phyloP scores from a whole-genome alignment of 495 filamentous ascomycete species.

The Hyaloscypha bicolor region DNA sequence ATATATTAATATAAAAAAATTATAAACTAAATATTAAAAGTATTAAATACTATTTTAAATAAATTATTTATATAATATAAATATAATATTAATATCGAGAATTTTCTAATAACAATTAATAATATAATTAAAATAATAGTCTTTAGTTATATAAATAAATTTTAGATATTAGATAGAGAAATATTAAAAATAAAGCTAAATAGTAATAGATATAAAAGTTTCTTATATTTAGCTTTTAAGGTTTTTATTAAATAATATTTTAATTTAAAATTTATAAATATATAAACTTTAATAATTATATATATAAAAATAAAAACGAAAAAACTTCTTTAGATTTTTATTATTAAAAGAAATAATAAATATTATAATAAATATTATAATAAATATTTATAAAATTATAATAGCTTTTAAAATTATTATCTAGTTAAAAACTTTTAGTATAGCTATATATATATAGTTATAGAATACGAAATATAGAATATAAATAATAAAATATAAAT shows the following conservation, averaged over 20 bases:
- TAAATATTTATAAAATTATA: not conserved
- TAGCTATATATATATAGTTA: too few species aligned
- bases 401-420: not conserved
- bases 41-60: too few species aligned
- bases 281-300: conserved; percentile 23
- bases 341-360: not conserved
- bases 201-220: not conserved
- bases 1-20: too few species aligned
- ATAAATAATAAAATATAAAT: too few species aligned
- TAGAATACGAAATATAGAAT: too few species aligned
- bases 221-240: not conserved
- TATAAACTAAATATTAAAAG: too few species aligned
- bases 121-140: not conserved
- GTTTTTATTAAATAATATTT: not conserved
- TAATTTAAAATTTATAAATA: not conserved
- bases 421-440: conserved; percentile 8
- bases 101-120: conserved; percentile 72
- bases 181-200: not conserved
- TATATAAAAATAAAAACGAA: conserved; percentile 5
- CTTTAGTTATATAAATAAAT: too few species aligned
- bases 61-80: conserved; percentile 73
- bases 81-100: conserved; percentile 89
- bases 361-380: not conserved
- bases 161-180: too few species aligned
- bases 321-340: conserved; percentile 1